Evolutionary conservation across 768 basidiomycete species (phyloP).

Genomic region (Candolleomyces eurysporus): DNA sequence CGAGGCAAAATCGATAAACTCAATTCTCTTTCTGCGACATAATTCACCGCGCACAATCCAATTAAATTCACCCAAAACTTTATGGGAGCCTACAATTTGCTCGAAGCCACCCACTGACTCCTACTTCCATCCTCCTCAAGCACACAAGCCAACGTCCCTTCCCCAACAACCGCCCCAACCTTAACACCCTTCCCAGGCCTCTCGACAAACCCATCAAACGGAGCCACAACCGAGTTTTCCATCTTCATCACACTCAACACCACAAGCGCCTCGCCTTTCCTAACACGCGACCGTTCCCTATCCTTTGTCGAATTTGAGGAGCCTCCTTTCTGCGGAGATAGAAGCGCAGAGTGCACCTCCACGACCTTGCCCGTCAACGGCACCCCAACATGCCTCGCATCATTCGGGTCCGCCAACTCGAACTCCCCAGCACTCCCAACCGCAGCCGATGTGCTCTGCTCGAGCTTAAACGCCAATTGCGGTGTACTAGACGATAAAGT

Average conservation of each 20-base stretch:
- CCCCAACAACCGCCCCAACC: slow-evolving; percentile 30
- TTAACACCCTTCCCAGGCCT: slow-evolving; percentile 31
- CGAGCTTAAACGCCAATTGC: slow-evolving; percentile 25
- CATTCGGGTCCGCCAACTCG: slow-evolving; percentile 35
- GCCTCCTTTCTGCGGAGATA: neutral
- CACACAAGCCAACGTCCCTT: slow-evolving; percentile 33
- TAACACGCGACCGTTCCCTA: slow-evolving; percentile 13
- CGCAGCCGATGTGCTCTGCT: slow-evolving; percentile 29
- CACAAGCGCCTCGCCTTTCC: slow-evolving; percentile 31
- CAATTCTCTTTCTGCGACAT: too few relatives aligned
- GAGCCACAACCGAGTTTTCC: slow-evolving; percentile 32
- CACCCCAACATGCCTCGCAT: slow-evolving; percentile 25
- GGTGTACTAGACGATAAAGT: slow-evolving; percentile 25
- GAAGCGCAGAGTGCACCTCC: slow-evolving; percentile 31
- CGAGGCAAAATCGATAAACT: too few relatives aligned
- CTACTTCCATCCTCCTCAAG: slow-evolving; percentile 1
- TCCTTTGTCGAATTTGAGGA: neutral
- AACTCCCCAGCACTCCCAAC: slow-evolving; percentile 20
- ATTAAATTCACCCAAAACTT: too few relatives aligned
- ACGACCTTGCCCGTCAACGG: slow-evolving; percentile 38
- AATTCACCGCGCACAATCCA: too few relatives aligned
- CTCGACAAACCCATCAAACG: slow-evolving; percentile 27
- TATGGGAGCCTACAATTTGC: too few relatives aligned
- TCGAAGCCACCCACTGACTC: neutral
- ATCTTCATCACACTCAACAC: slow-evolving; percentile 42